These are phyloP conservation scores for Flaveria floridana DNA, from an alignment of 140 eudicot genomes.

Conservation along the genomic window DNA sequence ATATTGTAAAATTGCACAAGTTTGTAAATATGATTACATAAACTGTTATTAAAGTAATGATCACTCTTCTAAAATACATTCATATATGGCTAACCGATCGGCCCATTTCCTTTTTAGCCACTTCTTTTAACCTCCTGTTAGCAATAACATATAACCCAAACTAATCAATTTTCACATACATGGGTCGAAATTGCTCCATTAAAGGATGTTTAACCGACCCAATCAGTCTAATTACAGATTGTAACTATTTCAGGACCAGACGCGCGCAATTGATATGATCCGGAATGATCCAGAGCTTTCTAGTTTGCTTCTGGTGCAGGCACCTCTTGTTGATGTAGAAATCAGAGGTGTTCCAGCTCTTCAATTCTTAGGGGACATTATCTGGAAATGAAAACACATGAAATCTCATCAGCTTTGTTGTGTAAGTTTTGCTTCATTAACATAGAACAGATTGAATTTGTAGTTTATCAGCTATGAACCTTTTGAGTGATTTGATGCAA, in stretches of 20 bases:
- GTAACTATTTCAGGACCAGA: slow-evolving; percentile 66
- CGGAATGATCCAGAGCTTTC: slow-evolving; percentile 65
- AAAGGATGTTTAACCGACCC: neutral
- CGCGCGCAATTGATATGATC: slow-evolving; percentile 71
- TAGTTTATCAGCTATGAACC: neutral
- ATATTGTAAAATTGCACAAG: neutral
- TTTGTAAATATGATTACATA: neutral
- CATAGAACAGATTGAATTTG: neutral
- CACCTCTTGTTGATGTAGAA: slow-evolving; percentile 95
- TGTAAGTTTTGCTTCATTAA: slow-evolving; percentile 10
- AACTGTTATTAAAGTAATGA: neutral
- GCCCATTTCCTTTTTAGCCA: neutral
- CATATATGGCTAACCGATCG: neutral
- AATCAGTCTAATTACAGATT: slow-evolving; percentile 1
- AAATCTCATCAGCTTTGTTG: slow-evolving; percentile 14
- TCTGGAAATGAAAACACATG: slow-evolving; percentile 62
- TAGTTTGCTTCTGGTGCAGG: slow-evolving; percentile 62
- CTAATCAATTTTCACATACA: neutral
- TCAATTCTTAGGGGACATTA: slow-evolving; percentile 83
- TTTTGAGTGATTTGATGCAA: neutral
- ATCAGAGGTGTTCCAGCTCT: slow-evolving; percentile 99
- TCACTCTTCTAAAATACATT: neutral
- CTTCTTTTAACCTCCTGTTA: neutral
- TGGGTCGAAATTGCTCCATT: neutral
- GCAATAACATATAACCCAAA: neutral